Conservation (phyloP, 805 yeast species). For the Saturnispora silvae region DNA sequence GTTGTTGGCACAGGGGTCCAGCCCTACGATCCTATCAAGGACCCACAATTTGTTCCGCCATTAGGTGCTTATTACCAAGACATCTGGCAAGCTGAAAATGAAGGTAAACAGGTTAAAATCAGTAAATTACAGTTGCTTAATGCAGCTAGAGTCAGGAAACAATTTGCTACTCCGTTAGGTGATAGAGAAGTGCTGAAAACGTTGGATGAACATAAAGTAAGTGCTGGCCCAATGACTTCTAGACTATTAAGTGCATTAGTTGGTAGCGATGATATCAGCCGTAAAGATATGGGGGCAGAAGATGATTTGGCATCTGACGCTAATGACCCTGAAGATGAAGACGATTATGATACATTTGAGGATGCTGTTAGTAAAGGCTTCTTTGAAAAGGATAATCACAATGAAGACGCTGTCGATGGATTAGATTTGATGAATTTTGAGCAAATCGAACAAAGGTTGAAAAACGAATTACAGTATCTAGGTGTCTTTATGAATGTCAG, state of each 20-base stretch:
- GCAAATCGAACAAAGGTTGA: slow-evolving; percentile 76
- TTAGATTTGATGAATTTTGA: slow-evolving; percentile 49
- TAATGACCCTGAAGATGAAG: no score
- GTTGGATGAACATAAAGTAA: slow-evolving; percentile 44
- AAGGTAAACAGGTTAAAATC: slow-evolving; percentile 19
- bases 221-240: slow-evolving; percentile 87
- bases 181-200: slow-evolving; percentile 12
- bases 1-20: neutral
- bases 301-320: no score
- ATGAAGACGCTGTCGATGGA: slow-evolving; percentile 37
- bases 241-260: slow-evolving; percentile 75
- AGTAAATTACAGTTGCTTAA: slow-evolving; percentile 17
- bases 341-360: slow-evolving; percentile 36
- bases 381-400: slow-evolving; percentile 1
- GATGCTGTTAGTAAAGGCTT: slow-evolving; percentile 7
- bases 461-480: slow-evolving; percentile 78
- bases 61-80: slow-evolving; percentile 76
- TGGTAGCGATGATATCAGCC: slow-evolving; percentile 31
- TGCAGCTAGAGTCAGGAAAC: slow-evolving; percentile 16
- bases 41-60: slow-evolving; percentile 73
- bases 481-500: slow-evolving; percentile 72
- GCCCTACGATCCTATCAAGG: slow-evolving; percentile 6
- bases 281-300: no score
- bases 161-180: slow-evolving; percentile 44
- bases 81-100: slow-evolving; percentile 79